Percentiles rank a stretch among this genome's conserved stretches.
Conservation (phyloP, 805 yeast genomes). For the Yarrowia deformans region DNA sequence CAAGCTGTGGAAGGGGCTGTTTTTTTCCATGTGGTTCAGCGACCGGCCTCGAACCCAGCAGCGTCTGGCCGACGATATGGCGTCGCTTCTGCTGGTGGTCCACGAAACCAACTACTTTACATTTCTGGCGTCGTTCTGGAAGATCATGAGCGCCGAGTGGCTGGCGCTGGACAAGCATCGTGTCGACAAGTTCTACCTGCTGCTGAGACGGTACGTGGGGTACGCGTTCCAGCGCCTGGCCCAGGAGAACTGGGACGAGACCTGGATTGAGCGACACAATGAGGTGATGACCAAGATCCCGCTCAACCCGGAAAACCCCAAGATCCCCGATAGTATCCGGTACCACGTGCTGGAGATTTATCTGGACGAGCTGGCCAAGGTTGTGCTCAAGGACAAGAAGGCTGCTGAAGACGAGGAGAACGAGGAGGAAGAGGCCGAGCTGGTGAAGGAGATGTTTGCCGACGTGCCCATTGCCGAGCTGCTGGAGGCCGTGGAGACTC, state of each 20-base stretch:
- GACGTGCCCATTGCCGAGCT: constrained; percentile 62
- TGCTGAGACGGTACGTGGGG: constrained; percentile 77
- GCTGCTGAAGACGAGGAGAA: constrained; percentile 48
- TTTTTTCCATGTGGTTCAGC: constrained; percentile 94
- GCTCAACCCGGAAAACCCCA: constrained; percentile 59
- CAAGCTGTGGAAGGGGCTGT: constrained; percentile 96
- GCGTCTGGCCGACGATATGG: constrained; percentile 75
- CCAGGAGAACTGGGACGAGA: constrained; percentile 61
- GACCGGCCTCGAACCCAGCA: constrained; percentile 95
- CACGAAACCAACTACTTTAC: constrained; percentile 53
- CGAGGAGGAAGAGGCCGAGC: constrained; percentile 46
- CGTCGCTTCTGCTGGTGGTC: constrained; percentile 56
- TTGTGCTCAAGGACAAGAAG: constrained; percentile 59
- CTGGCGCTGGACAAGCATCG: constrained; percentile 79
- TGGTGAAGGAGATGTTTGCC: constrained; percentile 50
- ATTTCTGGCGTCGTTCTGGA: constrained; percentile 83
- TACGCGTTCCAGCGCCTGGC: constrained; percentile 67
- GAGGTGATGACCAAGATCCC: constrained; percentile 55
- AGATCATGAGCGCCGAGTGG: constrained; percentile 82
- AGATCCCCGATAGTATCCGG: constrained; percentile 76
- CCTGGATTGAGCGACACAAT: constrained; percentile 53
- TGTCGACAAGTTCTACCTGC: constrained; percentile 82
- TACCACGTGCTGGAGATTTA: constrained; percentile 85
- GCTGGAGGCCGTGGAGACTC: constrained; percentile 64
- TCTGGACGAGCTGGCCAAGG: constrained; percentile 81